Evolutionary conservation across 2,329 filamentous ascomycete species (phyloP), one percentile per base, ranked within the genome.

Genomic region (Cladosporium sp.): DNA sequence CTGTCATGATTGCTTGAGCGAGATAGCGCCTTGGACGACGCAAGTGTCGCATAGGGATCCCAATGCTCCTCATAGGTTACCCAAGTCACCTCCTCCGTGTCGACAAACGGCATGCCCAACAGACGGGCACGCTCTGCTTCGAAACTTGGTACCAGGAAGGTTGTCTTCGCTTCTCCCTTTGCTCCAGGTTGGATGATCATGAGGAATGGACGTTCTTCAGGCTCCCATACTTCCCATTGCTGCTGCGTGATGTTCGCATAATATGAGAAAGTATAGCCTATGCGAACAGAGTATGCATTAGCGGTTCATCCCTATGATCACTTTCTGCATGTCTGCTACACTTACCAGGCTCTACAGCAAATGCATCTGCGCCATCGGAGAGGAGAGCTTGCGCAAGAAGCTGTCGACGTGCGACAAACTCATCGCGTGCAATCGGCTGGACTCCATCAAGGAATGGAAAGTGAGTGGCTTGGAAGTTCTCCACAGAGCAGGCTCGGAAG

Each of bases 161-260:
- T 84, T 1, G 85, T 88, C 69, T 82, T 85, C 2, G 86, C 86
- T 3, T 77, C 77, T 34, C 86, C 71, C 0, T 74, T 68, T 6
- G 82, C 84, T 8, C 78, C 74, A 0, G 87, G 87, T 41, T 84
- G 77, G 12, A 89, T 80, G 21, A 89, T 71, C 85, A 89, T 88
- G 26, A 89, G 74, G 66, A 89, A 88, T 0, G 87, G 87, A 1
- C 86, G 81, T 71, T 89, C 86, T 71, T 89, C 86, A 0, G 86
- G 86, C 78, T 88, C 87, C 86, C 86, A 89, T 0, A 84, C 83
- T 68, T 89, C 86, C 87, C 87, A 89, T 67, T 88, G 84, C 0
- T 73, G 74, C 71, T 89, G 87, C 0, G 85, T 87, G 51, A 86
- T 80, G 71, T 89, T 89, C 57, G 81, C 86, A 71, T 88, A 89